Conservation (phyloP, 495 filamentous ascomycete genomes). For the Aspergillus incahuasiensis region DNA sequence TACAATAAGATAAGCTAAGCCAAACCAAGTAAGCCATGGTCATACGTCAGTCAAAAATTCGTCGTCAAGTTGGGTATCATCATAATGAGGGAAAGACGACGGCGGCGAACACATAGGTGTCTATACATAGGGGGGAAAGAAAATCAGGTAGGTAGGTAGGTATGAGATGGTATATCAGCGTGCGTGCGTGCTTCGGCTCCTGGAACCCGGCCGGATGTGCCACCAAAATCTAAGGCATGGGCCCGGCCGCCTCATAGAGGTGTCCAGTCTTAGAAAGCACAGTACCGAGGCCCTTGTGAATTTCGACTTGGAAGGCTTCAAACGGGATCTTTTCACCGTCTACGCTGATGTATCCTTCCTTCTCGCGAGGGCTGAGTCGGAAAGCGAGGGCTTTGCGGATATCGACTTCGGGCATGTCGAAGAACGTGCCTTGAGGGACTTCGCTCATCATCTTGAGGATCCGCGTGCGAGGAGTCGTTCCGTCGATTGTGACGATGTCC, state of each 20-base stretch:
- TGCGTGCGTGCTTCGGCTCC: not conserved
- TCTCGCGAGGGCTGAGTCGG: slow-evolving; percentile 69
- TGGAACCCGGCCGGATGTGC: not conserved
- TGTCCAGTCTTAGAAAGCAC: slow-evolving; percentile 67
- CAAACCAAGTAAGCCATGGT: slow-evolving; percentile 1
- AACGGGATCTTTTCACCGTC: slow-evolving; percentile 88
- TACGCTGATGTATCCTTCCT: slow-evolving; percentile 82
- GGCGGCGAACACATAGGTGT: slow-evolving; percentile 2
- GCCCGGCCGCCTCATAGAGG: slow-evolving; percentile 68
- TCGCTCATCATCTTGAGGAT: slow-evolving; percentile 63
- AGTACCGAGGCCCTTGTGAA: slow-evolving; percentile 80
- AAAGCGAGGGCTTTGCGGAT: slow-evolving; percentile 82
- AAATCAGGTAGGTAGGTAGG: not conserved
- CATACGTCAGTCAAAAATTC: slow-evolving; percentile 19
- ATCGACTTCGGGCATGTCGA: slow-evolving; percentile 68
- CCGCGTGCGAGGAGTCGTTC: slow-evolving; percentile 59
- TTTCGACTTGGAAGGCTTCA: slow-evolving; percentile 82
- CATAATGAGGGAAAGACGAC: slow-evolving; percentile 18
- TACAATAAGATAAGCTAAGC: slow-evolving; percentile 12
- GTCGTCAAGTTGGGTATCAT: slow-evolving; percentile 40
- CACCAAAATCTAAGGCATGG: slow-evolving; percentile 19
- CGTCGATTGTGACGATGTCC: slow-evolving; percentile 78
- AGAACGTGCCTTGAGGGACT: slow-evolving; percentile 68
- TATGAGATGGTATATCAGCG: not conserved
- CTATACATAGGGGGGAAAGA: slow-evolving; percentile 8